Conservation (phyloP, 768 basidiomycete species). For the Pulveroboletus sp. region DNA sequence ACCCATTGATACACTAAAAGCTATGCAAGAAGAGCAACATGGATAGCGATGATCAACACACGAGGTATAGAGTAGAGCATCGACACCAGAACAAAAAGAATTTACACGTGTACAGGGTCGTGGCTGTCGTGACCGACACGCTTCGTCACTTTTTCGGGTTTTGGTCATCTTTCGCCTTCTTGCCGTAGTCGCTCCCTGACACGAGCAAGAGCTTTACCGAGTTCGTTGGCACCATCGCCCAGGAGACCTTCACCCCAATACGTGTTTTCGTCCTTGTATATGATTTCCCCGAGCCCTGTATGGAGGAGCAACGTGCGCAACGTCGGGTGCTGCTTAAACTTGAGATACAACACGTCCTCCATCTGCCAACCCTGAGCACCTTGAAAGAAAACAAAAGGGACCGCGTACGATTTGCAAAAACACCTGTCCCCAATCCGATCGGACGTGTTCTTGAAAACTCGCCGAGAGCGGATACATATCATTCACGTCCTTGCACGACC, state of each 20-base stretch:
- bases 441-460: constrained; percentile 35
- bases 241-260: constrained; percentile 64
- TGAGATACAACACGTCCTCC: constrained; percentile 63
- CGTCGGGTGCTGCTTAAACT: constrained; percentile 66
- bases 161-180: constrained; percentile 24
- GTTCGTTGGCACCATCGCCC: constrained; percentile 55
- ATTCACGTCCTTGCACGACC: constrained; percentile 38
- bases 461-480: constrained; percentile 38
- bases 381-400: not conserved
- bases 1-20: too few species aligned
- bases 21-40: not conserved
- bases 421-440: constrained; percentile 54
- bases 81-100: not conserved
- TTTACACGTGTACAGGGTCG: not conserved
- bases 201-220: constrained; percentile 57
- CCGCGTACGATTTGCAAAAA: constrained; percentile 49
- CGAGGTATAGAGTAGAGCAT: not conserved
- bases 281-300: constrained; percentile 44
- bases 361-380: constrained; percentile 39
- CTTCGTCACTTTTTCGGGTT: not conserved
- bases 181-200: constrained; percentile 48
- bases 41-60: constrained; percentile 4
- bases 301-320: constrained; percentile 50
- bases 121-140: not conserved
- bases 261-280: constrained; percentile 57